Conservation (phyloP, 1,284 basidiomycete genomes). For the Ustilago cynodontis region DNA sequence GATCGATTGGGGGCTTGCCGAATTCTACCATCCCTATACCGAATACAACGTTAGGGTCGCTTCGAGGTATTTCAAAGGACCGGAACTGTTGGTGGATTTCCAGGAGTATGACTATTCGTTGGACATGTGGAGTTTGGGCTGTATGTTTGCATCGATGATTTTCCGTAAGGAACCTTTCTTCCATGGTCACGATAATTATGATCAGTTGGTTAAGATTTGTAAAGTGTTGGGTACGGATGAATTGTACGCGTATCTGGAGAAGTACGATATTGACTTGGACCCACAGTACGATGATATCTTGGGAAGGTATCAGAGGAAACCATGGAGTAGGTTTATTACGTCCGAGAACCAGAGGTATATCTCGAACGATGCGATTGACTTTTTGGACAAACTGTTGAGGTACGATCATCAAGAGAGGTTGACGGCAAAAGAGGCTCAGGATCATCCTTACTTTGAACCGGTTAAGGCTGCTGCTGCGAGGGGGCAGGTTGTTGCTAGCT, state of each 20-base stretch:
- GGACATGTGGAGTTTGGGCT: conserved; percentile 98
- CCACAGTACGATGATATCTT: conserved; percentile 70
- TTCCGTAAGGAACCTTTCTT: conserved; percentile 99
- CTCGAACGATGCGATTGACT: conserved; percentile 81
- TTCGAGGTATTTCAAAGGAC: conserved; percentile 97
- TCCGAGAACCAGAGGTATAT: conserved; percentile 94
- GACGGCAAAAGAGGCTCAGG: conserved; percentile 77
- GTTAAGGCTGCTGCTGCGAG: conserved; percentile 53
- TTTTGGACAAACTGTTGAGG: conserved; percentile 92
- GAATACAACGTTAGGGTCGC: conserved; percentile 99
- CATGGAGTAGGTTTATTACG: conserved; percentile 75
- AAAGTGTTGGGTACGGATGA: conserved; percentile 98
- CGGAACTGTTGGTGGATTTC: conserved; percentile 96
- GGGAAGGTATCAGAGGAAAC: conserved; percentile 82
- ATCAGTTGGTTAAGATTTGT: conserved; percentile 97
- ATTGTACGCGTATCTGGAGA: conserved; percentile 77
- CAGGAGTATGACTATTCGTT: conserved; percentile 91
- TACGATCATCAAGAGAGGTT: conserved; percentile 97
- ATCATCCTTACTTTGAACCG: conserved; percentile 67
- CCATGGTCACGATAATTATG: conserved; percentile 99
- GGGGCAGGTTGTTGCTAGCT: conserved; percentile 51
- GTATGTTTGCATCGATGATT: conserved; percentile 89
- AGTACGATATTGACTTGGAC: conserved; percentile 77
- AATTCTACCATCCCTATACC: conserved; percentile 97
- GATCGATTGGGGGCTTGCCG: conserved; percentile 98